phyloP scores from a whole-genome alignment of 371 early-diverging fungal genomes.

The Apophysomyces variabilis region DNA sequence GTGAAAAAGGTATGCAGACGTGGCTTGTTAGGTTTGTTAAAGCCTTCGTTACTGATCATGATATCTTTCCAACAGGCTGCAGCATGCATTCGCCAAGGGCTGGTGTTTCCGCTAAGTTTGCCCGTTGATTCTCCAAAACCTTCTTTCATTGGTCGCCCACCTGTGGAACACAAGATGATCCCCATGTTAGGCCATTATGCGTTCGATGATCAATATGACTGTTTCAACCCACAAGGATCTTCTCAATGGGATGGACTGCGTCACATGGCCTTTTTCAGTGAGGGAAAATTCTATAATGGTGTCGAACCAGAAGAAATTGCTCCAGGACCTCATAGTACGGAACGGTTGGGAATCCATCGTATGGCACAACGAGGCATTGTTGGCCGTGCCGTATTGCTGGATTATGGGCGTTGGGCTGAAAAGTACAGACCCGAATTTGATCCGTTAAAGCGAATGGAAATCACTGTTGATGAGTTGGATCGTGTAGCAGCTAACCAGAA shows the following conservation, averaged over 20 bases:
- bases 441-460: constrained; percentile 35
- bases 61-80: constrained; percentile 5
- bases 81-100: constrained; percentile 32
- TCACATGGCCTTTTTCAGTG: constrained; percentile 31
- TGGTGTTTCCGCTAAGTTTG: constrained; percentile 47
- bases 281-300: constrained; percentile 39
- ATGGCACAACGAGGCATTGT: constrained; percentile 51
- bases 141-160: constrained; percentile 34
- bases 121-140: constrained; percentile 33
- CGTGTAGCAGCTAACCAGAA: constrained; percentile 39
- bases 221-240: constrained; percentile 45
- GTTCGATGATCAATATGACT: constrained; percentile 44
- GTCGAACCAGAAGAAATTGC: constrained; percentile 24
- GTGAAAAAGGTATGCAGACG: constrained; percentile 29
- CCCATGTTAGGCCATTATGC: constrained; percentile 15
- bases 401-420: constrained; percentile 47
- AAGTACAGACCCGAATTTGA: constrained; percentile 30
- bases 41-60: neutral
- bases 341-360: constrained; percentile 46
- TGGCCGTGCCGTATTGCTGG: constrained; percentile 48
- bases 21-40: neutral
- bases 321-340: constrained; percentile 15
- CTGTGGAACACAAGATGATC: constrained; percentile 27
- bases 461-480: constrained; percentile 42
- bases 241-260: constrained; percentile 54